Base-by-base conservation (phyloP, 2,329 filamentous ascomycete species). In the Pseudogymnoascus verrucosus region DNA sequence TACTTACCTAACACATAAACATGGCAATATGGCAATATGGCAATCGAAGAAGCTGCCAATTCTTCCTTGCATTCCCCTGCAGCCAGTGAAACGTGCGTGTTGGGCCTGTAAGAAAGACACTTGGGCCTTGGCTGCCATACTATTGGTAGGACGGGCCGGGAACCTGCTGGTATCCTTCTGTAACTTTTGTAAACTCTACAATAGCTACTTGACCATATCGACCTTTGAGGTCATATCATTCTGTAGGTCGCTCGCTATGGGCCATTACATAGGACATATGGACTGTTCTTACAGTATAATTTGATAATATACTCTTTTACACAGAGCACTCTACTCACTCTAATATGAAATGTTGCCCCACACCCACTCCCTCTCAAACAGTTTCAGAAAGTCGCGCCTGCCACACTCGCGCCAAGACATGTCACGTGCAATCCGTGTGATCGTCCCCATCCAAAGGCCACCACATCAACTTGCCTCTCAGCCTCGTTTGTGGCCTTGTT, bases 401-500 rank as follows among this genome's bases (percentile, higher is more conserved):
- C 19, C 19, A 19, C 4, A 2, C 8, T 1, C 14, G 4, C n/a
- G 51, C 51, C 51, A 57, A 57, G 51, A 19, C 26, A 34, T 19
- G 5, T 57, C 51, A 57, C 51, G 51, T 57, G 51, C 11, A 21
- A 57, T 57, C 8, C 26, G 8, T 57, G 16, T 57, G 51, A 57
- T 57, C 51, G 51, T 57, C 51, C 19, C 51, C 26, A 19, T 26
- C 44, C 51, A 57, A 57, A 57, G 51, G 51, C 51, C 51, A 51
- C 44, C 44, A 34, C 51, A 57, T 57, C 51, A 57, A 57, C 51
- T 57, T 57, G 59, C 57, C 12, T 34, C n/a, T 61, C 59, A 61
- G 59, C 59, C 59, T 61, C 59, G 59, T 61, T 42, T 61, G 59
- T 39, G 37, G 59, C 59, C 59, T 61, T 37, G 51, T 57, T 57